A percentile compares a stretch with the other conserved stretches of the same genome.
These are phyloP conservation scores for Akanthomyces muscarius DNA, from an alignment of 2,329 filamentous ascomycete genomes.

Conservation along the genomic window DNA sequence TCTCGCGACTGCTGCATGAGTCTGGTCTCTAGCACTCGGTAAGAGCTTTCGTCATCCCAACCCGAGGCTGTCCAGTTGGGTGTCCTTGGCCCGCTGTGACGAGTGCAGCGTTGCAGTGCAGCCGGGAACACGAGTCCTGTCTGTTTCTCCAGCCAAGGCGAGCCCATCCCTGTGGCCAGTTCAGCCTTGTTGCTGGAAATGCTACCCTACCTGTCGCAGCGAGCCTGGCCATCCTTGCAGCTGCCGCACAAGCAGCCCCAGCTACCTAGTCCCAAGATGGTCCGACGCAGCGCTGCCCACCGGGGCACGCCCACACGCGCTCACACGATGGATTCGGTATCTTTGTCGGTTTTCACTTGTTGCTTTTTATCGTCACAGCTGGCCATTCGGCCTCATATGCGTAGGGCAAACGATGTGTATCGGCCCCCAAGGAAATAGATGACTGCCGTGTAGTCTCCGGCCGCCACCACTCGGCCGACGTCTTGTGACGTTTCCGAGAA, in stretches of 20 bases:
- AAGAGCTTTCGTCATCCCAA: background rate
- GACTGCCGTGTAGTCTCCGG: background rate
- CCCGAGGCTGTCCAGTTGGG: background rate
- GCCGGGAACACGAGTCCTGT: background rate
- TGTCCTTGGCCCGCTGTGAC: background rate
- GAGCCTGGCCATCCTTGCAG: background rate
- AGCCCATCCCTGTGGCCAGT: background rate
- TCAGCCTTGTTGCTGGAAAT: background rate
- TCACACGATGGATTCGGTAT: background rate
- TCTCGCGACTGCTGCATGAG: background rate
- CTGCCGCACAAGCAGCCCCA: background rate
- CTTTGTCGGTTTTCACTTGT: background rate
- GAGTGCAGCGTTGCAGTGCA: background rate
- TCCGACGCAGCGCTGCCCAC: background rate
- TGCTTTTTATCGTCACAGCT: background rate
- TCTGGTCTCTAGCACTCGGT: background rate
- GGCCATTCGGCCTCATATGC: background rate
- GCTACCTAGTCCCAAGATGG: slow-evolving; percentile 1
- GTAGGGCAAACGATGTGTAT: background rate
- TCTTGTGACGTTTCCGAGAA: background rate
- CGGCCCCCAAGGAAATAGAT: background rate
- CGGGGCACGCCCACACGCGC: background rate
- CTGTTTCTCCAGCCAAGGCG: background rate
- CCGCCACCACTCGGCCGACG: background rate
- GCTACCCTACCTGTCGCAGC: background rate